Base-by-base conservation (phyloP, 805 yeast species). In the Barnettozyma populi region DNA sequence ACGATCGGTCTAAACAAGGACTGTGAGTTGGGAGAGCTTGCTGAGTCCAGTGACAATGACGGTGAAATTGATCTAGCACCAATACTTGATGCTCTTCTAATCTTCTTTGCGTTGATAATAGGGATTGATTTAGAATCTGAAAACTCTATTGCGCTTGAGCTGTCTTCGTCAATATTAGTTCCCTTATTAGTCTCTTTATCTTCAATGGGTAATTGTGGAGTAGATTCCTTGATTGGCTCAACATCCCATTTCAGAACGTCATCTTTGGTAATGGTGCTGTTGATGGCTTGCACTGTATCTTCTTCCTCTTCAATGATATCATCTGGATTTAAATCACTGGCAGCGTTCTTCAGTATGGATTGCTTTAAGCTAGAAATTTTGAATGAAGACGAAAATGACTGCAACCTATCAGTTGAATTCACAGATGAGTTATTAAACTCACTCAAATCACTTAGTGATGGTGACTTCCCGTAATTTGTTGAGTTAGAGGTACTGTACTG, bases 401-500 rank as follows among this genome's bases (percentile, higher is more conserved):
- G 47, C 9, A 35, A 9, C 42, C 49, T 43, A 31, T 48, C 44
- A 29, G 43, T 20, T 20, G 40, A 54, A 48, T 47, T 49, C 41
- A 21, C 52, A 41, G 43, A 45, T 34, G 42, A 56, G 25, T 18
- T 44, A 14, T 52, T 55, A 19, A 56, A 50, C 19, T 60, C 63
- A 34, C 63, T 60, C n/a, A 61, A 36, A 37, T 61, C 65, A 18
- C 63, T 57, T 7, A 61, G 23, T 4, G 59, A 47, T 16, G 65
- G 64, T 0, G 62, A 56, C 40, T 59, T 60, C 5, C 64, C 63
- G 42, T 54, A 59, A 38, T 53, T 53, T 2, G 64, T 57, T 0
- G 65, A 60, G 35, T 56, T 57, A 0, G 65, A 61, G 1, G 64
- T 55, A n/a, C 63, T 57, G 38, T 61, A 61, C n/a, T 52, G 55